Percentiles rank a stretch among this genome's conserved stretches.
phyloP scores from a whole-genome alignment of 371 early-diverging fungal species.

The Apophysomyces ossiformis region DNA sequence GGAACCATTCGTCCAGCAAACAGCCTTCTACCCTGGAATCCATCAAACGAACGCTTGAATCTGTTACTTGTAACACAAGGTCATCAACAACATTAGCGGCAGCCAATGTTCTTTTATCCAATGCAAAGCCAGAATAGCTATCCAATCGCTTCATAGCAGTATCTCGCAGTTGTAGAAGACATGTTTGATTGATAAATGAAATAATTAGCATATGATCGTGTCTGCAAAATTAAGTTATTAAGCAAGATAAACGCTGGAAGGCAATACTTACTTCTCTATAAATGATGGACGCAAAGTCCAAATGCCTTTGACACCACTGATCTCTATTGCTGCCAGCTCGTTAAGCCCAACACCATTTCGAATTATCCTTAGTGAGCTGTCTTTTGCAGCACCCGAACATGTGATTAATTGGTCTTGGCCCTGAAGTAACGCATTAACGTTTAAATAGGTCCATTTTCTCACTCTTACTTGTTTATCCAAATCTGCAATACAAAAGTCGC shows the following conservation, averaged over 20 bases:
- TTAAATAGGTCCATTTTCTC: neutral
- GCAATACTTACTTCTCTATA: conserved; percentile 23
- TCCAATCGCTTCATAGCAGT: conserved; percentile 38
- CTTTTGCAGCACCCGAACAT: conserved; percentile 82
- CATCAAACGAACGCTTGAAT: conserved; percentile 44
- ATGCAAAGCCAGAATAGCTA: conserved; percentile 36
- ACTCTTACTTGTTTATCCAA: conserved; percentile 65
- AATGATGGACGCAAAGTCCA: conserved; percentile 70
- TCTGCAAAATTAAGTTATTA: conserved; percentile 17
- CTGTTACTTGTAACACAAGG: conserved; percentile 48
- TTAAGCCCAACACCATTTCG: conserved; percentile 91
- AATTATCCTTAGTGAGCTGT: conserved; percentile 82
- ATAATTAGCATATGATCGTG: conserved; percentile 59
- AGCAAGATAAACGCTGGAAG: neutral
- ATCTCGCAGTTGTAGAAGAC: conserved; percentile 36
- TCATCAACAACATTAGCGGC: conserved; percentile 38
- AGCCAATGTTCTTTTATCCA: conserved; percentile 42
- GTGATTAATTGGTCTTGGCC: conserved; percentile 82
- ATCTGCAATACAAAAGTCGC: conserved; percentile 87
- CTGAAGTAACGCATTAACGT: conserved; percentile 12
- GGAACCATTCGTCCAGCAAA: conserved; percentile 60
- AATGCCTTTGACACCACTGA: conserved; percentile 73
- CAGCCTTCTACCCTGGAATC: conserved; percentile 26
- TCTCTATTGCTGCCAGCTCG: conserved; percentile 65
- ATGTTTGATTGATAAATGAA: conserved; percentile 60